Evolutionary conservation across 179 eudicot genomes (phyloP), one percentile per base, ranked within the genome.

Genomic region (Silene vulgaris): DNA sequence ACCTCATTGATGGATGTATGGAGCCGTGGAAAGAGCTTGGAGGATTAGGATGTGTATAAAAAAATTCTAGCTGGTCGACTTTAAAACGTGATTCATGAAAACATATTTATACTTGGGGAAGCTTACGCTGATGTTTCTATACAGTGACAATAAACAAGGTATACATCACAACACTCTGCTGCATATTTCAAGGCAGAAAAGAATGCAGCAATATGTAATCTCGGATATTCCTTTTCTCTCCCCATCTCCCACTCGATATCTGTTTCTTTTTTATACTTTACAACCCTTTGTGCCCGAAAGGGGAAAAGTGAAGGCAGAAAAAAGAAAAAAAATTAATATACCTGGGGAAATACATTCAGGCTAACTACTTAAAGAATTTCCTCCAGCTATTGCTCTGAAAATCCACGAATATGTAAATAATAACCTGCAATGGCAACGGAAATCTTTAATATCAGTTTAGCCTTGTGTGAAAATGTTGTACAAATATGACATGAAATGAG

Each of bases 321-420:
- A 20, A 20, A 68, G 7, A 65, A 35, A 45, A 43, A 81, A 75
- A 61, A 74, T 32, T 59, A 69, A 72, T 80, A 79, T 82, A 82
- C 89, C 84, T 73, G 82, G 79, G 61, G 77, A 69, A 75, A 56
- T 86, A 83, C 83, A 80, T 86, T 84, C 88, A 86, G 59, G 78
- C 78, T 79, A 78, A 81, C 82, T 82, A 88, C 86, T 85, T 14
- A 86, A 88, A 88, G 87, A 88, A 85, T 89, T 60, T 79, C 77
- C 82, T 75, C 75, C 80, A 54, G 74, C 77, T 70, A 65, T 52
- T 71, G 72, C 19, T 30, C 77, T 59, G 68, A 73, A 71, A 75
- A 59, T 66, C 82, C 48, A 79, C 77, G 37, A 54, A 48, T 37
- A 52, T 61, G 64, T 57, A 71, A 76, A 64, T 75, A 69, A 21